These are phyloP conservation scores for Steccherinum ochraceum DNA, from an alignment of 768 basidiomycete species.

Conservation along the genomic window DNA sequence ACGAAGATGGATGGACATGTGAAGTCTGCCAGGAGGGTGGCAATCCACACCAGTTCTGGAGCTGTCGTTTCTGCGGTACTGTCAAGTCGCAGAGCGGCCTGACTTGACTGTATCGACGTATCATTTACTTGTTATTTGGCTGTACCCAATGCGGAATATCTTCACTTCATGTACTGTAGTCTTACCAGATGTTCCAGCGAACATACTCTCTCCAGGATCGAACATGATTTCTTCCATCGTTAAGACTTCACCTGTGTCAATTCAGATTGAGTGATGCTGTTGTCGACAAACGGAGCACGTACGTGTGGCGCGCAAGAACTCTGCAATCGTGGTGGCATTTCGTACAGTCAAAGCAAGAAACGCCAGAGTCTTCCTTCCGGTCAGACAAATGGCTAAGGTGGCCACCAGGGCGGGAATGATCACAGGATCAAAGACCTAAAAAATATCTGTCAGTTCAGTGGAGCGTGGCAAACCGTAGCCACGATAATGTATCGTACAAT, in stretches of 20 bases:
- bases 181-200: background rate
- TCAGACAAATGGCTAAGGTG: conserved; percentile 33
- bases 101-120: background rate
- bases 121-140: background rate
- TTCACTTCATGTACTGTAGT: background rate
- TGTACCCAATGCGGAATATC: background rate
- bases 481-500: too few relatives aligned
- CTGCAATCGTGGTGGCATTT: conserved; percentile 44
- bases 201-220: background rate
- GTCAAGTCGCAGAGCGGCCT: conserved; percentile 38
- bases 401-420: conserved; percentile 53
- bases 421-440: conserved; percentile 61
- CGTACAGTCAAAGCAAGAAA: conserved; percentile 52
- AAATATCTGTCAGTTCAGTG: background rate
- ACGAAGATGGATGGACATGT: conserved; percentile 53
- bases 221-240: background rate
- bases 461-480: conserved; percentile 1
- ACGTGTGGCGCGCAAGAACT: conserved; percentile 30
- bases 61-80: conserved; percentile 65
- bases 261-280: background rate
- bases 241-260: background rate
- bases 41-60: conserved; percentile 65
- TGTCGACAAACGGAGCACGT: conserved; percentile 1
- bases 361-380: conserved; percentile 6
- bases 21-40: conserved; percentile 54